phyloP scores from a whole-genome alignment of 2,329 filamentous ascomycete genomes.

The Pseudohalonectria lignicola region DNA sequence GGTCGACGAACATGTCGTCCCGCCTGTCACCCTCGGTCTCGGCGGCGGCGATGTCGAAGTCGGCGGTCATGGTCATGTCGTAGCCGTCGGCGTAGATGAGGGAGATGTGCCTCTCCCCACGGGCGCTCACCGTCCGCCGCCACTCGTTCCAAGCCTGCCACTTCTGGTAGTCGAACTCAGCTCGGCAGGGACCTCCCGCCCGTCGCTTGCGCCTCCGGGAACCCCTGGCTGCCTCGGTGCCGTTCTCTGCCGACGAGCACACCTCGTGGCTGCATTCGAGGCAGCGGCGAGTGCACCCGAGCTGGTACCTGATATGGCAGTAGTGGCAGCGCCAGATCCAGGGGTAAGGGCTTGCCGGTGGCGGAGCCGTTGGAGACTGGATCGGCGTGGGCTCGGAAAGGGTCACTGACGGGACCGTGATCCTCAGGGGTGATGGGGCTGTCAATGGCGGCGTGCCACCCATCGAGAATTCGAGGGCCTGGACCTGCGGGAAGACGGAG shows the following conservation, averaged over 20 bases:
- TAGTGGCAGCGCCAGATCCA: constrained; percentile 23
- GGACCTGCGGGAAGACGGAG: too few species aligned
- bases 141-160: constrained; percentile 20
- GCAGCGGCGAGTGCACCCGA: constrained; percentile 23
- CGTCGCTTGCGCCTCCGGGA: constrained; percentile 1
- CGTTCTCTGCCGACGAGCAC: constrained; percentile 16
- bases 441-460: too few species aligned
- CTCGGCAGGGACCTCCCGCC: constrained; percentile 9
- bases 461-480: too few species aligned
- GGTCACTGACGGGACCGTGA: too few species aligned
- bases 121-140: too few species aligned
- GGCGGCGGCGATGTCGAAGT: neutral
- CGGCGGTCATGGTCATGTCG: neutral
- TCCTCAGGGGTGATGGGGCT: too few species aligned
- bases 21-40: neutral
- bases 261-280: constrained; percentile 24
- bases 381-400: too few species aligned
- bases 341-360: constrained; percentile 7
- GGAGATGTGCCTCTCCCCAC: too few species aligned
- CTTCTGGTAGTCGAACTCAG: constrained; percentile 20
- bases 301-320: constrained; percentile 15
- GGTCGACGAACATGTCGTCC: constrained; percentile 9
- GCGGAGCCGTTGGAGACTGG: too few species aligned
- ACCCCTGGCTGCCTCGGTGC: neutral
- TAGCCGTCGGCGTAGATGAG: neutral